phyloP scores from a whole-genome alignment of 257 asterid species.

The Penstemon eatonii region DNA sequence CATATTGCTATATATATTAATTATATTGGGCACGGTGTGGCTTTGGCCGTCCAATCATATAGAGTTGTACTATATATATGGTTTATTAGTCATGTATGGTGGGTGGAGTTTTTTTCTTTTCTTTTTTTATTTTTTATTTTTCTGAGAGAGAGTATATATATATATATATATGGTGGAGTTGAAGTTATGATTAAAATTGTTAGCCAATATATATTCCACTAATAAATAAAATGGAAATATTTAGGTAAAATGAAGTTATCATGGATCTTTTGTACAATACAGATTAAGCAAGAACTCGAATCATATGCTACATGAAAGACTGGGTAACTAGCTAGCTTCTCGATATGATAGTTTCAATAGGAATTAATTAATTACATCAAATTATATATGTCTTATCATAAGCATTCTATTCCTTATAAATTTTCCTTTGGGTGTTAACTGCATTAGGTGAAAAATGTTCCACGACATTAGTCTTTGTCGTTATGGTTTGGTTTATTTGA shows the following conservation, averaged over 20 bases:
- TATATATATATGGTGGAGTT: background rate
- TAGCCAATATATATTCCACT: slow-evolving; percentile 33
- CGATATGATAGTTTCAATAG: background rate
- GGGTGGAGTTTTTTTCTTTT: too few species aligned
- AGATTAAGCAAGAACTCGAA: slow-evolving; percentile 1
- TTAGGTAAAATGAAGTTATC: background rate
- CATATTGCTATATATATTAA: too few species aligned
- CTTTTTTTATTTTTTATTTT: too few species aligned
- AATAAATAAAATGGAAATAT: background rate
- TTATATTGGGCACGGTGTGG: background rate
- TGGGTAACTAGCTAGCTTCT: background rate
- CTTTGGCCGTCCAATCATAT: slow-evolving; percentile 1
- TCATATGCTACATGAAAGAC: background rate
- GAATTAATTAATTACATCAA: background rate
- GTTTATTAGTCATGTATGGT: background rate
- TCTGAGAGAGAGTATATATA: too few species aligned
- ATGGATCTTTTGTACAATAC: background rate
- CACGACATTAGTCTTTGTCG: background rate
- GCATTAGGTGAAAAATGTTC: background rate
- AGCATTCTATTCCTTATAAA: background rate
- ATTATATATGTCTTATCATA: slow-evolving; percentile 15
- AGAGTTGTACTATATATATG: background rate
- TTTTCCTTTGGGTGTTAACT: background rate
- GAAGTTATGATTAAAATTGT: slow-evolving; percentile 33
- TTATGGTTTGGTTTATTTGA: background rate